These are phyloP conservation scores for Penicillium sp. DNA, from an alignment of 2,329 filamentous ascomycete species.

Conservation along the genomic window DNA sequence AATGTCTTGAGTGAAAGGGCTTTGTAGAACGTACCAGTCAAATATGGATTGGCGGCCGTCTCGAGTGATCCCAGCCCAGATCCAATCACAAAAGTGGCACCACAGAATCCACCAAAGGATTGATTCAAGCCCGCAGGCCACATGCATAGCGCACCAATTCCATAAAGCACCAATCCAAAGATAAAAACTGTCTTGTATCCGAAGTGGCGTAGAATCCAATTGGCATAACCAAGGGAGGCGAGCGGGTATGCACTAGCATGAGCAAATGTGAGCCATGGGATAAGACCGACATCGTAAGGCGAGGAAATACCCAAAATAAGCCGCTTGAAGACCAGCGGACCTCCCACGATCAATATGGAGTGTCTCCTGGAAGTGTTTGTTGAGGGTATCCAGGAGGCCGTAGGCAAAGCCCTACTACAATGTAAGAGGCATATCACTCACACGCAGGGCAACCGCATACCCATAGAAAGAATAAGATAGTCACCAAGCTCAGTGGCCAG, in stretches of 20 bases:
- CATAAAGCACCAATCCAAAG: constrained; percentile 63
- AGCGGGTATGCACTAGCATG: constrained; percentile 48
- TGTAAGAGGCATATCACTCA: neutral
- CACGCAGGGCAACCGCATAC: constrained; percentile 21
- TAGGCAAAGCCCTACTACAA: constrained; percentile 42
- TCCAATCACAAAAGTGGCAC: constrained; percentile 65
- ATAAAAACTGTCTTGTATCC: constrained; percentile 81
- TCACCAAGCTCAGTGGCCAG: constrained; percentile 43
- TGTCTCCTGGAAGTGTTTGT: constrained; percentile 55
- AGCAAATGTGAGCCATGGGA: too few species aligned
- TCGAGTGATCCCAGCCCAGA: constrained; percentile 68
- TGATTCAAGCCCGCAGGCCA: constrained; percentile 72
- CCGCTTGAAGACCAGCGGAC: constrained; percentile 57
- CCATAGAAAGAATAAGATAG: constrained; percentile 51
- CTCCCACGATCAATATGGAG: constrained; percentile 51
- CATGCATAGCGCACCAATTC: constrained; percentile 71
- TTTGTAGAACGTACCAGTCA: constrained; percentile 46
- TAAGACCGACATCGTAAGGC: too few species aligned
- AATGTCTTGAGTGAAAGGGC: too few species aligned
- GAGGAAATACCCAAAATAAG: constrained; percentile 61
- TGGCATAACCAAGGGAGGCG: constrained; percentile 49
- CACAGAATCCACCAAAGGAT: constrained; percentile 69
- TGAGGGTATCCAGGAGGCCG: constrained; percentile 47
- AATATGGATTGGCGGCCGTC: constrained; percentile 71
- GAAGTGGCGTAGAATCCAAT: constrained; percentile 61